These are phyloP conservation scores for Pseudozyma hubeiensis DNA, from an alignment of 1,284 basidiomycete genomes.

Conservation along the genomic window DNA sequence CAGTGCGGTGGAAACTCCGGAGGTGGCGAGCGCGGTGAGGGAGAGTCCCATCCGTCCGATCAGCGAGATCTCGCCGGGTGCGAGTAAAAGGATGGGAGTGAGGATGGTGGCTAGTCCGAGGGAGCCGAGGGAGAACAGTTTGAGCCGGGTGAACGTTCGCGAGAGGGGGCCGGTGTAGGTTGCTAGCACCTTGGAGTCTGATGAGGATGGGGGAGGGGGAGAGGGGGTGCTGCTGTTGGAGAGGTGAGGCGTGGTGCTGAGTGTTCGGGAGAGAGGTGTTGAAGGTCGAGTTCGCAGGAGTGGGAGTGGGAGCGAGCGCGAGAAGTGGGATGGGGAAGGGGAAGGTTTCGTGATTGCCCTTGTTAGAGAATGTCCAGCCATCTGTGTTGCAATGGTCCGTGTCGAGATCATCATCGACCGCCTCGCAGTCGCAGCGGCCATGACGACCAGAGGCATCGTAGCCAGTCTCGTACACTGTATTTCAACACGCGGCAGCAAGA, in stretches of 20 bases:
- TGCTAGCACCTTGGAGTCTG: slow-evolving; percentile 27
- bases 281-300: no score
- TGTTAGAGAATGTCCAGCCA: neutral
- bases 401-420: slow-evolving; percentile 7
- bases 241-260: slow-evolving; percentile 5
- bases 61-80: slow-evolving; percentile 80
- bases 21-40: slow-evolving; percentile 78
- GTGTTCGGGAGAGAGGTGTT: neutral
- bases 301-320: neutral
- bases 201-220: neutral
- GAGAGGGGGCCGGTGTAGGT: slow-evolving; percentile 76
- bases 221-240: neutral
- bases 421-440: slow-evolving; percentile 4
- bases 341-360: neutral
- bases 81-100: slow-evolving; percentile 81
- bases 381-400: neutral
- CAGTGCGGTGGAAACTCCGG: slow-evolving; percentile 78
- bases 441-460: neutral
- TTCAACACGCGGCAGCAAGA: neutral
- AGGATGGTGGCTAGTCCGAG: slow-evolving; percentile 78
- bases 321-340: neutral
- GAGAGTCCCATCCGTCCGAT: slow-evolving; percentile 79
- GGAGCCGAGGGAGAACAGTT: slow-evolving; percentile 84
- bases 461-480: slow-evolving; percentile 12
- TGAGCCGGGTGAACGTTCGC: slow-evolving; percentile 79